Base-by-base conservation (phyloP, 2,329 filamentous ascomycete genomes). In the Phialemoniopsis sp. region DNA sequence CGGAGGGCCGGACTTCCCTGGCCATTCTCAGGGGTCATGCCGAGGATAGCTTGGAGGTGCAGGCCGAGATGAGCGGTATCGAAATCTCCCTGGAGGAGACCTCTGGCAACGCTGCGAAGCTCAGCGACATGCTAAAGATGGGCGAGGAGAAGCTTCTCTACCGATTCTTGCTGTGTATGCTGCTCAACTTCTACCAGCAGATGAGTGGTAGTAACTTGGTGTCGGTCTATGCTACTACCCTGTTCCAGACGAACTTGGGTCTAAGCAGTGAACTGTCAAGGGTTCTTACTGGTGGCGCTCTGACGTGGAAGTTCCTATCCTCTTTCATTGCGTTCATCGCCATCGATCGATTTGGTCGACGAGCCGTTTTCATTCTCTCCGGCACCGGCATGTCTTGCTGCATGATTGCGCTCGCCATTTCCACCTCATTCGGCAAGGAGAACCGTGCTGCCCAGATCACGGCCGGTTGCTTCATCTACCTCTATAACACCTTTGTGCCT, bases 401-500 rank as follows among this genome's bases (percentile, higher is more conserved):
- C 55, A 79, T 79, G 74, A 45, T 70, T 6, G 64, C 67, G 4
- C 60, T 80, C 5, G 70, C 74, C 4, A 62, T 77, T 26, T 63
- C 70, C 5, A 76, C 70, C 5, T 73, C 65, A 15, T 71, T 67
- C 49, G 62, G 66, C 7, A 61, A 57, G 29, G 53, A 55, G 9
- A 72, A 73, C 55, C 62, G 60, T 5, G 46, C 60, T 2, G 67
- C 74, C 3, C 65, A 71, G 43, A 68, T 78, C 32, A 67, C 66
- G 1, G 72, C 71, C 2, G 73, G 71, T 1, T 66, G 74, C 45
- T 78, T 78, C 55, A 66, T 80, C 35, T 81, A 76, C 54, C 54
- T 77, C 34, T 82, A 76, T 62, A 75, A 78, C 56, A 74, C 72
- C 49, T 80, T 80, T 57, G 71, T 78, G 32, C 74, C 73, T 0